phyloP scores from a whole-genome alignment of 441 rosid species.

The Corymbia calophylla region DNA sequence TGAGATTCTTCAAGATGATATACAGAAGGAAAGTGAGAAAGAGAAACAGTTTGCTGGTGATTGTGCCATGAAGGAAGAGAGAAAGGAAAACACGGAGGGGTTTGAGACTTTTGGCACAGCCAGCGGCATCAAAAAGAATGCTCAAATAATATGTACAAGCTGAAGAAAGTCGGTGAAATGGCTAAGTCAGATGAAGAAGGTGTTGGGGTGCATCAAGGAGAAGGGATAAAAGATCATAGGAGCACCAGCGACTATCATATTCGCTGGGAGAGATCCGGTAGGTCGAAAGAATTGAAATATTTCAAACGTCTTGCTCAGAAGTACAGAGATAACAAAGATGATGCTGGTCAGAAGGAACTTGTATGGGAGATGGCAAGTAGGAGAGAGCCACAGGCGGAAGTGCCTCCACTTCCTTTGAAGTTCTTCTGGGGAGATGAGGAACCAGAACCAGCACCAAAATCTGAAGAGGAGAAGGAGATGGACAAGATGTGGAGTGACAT shows the following conservation, averaged over 20 bases:
- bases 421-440: slow-evolving; percentile 33
- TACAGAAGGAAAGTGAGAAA: background rate
- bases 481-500: slow-evolving; percentile 46
- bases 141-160: background rate
- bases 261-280: background rate
- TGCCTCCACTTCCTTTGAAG: slow-evolving; percentile 20
- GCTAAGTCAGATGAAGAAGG: background rate
- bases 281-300: background rate
- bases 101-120: background rate
- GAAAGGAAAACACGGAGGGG: background rate
- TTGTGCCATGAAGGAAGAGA: background rate
- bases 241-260: background rate
- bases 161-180: background rate
- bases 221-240: background rate
- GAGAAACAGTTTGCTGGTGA: background rate
- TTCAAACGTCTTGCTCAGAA: background rate
- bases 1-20: background rate
- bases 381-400: background rate
- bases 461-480: slow-evolving; percentile 40
- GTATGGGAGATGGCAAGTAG: background rate
- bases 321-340: background rate
- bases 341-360: background rate
- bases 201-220: background rate
- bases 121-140: background rate
- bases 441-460: slow-evolving; percentile 18